Base-by-base conservation (phyloP, 169 alveolate species). In the Plasmodium billcollinsi region DNA sequence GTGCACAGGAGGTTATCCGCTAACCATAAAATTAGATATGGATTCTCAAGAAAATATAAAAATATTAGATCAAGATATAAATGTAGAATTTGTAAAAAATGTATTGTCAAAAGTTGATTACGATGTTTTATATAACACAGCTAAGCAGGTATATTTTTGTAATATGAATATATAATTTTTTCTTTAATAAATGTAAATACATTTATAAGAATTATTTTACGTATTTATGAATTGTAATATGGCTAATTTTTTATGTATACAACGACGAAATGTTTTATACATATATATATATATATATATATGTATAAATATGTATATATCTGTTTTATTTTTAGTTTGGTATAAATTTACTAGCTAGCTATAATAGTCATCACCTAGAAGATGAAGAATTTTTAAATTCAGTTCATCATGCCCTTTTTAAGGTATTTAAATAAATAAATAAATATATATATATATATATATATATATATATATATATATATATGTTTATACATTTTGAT, bases 1-100 rank as follows among this genome's bases (percentile, higher is more conserved):
- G 7, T 94, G 96, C 89, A 50, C 66, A 29, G 92, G 88, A 26
- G 96, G 96, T 9, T 94, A 94, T 67, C 96, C 96, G 4, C 91
- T 94, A 18, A 29, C 24, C 59, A 65, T 94, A 20, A 58, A 47
- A 83, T 29, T 90, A 33, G 69, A 92, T 33, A 21, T 58, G 21
- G 47, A 76, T 47, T 65, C 73, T 47, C 89, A 70, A 52, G 95
- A 88, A 20, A 90, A 72, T 70, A 52, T 94, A 74, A 75, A 80
- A 67, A 88, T 91, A 74, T n/a, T 88, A 33, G 95, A 90, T 76
- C 76, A 76, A 70, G 95, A 92, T 74, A 78, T 94, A 91, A 73
- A 94, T 70, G 93, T 88, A 56, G 95, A 90, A 54, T 94, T 94
- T 72, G 83, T 94, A 50, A 80, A 90, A 83, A 94, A 94, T 83